Percentiles rank a stretch among this genome's conserved stretches.
Conservation (phyloP, 164 flowering plant species). For the Macadamia tetraphylla region DNA sequence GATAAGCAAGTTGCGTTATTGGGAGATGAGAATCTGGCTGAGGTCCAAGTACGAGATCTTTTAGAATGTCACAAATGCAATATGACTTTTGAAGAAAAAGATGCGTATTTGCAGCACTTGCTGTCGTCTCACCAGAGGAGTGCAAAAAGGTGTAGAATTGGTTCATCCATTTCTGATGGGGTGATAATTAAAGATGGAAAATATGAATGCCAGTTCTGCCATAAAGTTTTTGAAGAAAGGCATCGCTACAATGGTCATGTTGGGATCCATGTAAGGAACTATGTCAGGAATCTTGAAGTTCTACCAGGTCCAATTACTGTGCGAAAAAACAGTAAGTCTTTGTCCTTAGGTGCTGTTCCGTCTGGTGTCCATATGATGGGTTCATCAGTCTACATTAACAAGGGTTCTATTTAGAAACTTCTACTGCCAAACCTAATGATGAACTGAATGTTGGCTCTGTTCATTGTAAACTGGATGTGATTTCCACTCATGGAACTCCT, state of each 20-base stretch:
- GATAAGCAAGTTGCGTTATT: conserved; percentile 22
- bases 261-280: conserved; percentile 60
- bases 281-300: conserved; percentile 40
- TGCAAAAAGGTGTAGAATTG: conserved; percentile 48
- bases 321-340: conserved; percentile 21
- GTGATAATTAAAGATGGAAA: conserved; percentile 67
- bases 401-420: conserved; percentile 19
- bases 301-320: conserved; percentile 24
- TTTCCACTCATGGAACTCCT: not conserved
- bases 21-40: conserved; percentile 26
- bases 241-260: conserved; percentile 76
- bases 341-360: conserved; percentile 25
- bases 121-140: conserved; percentile 56
- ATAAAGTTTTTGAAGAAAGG: conserved; percentile 59
- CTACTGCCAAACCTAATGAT: conserved; percentile 3
- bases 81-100: conserved; percentile 58
- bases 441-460: conserved; percentile 7
- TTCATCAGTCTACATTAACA: conserved; percentile 45
- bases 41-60: conserved; percentile 51
- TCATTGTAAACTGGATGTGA: conserved; percentile 1
- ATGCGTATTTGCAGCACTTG: conserved; percentile 65
- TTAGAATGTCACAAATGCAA: conserved; percentile 77
- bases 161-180: conserved; percentile 64
- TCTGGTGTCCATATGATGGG: conserved; percentile 35
- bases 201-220: conserved; percentile 80